Conservation (phyloP, 176 grass and related monocot species). For the Oryza meridionalis region DNA sequence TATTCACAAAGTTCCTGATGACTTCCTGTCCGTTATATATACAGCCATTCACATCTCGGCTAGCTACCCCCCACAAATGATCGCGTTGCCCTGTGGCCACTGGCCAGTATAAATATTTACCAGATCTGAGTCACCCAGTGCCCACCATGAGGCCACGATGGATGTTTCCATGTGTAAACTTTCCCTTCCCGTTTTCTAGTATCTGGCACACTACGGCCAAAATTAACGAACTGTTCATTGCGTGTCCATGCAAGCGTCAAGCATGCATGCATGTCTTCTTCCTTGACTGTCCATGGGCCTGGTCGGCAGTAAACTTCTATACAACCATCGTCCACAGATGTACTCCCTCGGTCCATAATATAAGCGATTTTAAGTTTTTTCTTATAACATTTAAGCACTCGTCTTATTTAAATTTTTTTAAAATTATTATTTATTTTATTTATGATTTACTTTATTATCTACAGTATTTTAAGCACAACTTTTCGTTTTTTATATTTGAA, state of each 20-base stretch:
- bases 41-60: constrained; percentile 7
- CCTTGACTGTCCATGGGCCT: not conserved
- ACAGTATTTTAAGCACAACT: too few species aligned
- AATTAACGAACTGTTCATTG: not conserved
- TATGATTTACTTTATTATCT: too few species aligned
- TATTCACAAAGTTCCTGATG: not conserved
- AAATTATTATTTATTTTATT: too few species aligned
- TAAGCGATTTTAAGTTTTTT: too few species aligned
- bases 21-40: constrained; percentile 6
- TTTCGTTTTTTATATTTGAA: too few species aligned
- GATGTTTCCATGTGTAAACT: constrained; percentile 31
- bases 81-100: not conserved
- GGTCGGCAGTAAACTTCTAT: not conserved
- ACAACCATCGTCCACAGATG: too few species aligned
- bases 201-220: not conserved
- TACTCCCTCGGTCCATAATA: too few species aligned
- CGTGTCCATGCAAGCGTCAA: not conserved
- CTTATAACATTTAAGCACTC: too few species aligned
- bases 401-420: too few species aligned
- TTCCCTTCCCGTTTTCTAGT: constrained; percentile 3
- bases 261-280: not conserved
- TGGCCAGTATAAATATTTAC: not conserved
- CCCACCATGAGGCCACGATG: not conserved
- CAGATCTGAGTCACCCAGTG: constrained; percentile 31
- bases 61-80: not conserved